These are phyloP conservation scores for Alloteropsis angusta DNA, from an alignment of 202 grass and related monocot genomes.

Conservation along the genomic window DNA sequence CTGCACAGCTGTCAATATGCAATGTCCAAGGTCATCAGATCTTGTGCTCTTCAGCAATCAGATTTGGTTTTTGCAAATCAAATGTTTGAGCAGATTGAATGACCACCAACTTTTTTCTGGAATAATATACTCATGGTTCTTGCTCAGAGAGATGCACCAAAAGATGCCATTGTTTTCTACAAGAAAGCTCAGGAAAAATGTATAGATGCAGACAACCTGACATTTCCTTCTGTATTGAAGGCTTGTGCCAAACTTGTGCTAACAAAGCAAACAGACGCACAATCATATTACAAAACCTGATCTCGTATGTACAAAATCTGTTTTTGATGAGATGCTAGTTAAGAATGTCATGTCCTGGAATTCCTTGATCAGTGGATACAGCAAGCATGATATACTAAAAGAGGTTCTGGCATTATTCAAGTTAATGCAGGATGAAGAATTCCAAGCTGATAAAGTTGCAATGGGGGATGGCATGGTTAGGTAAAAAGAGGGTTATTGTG, in stretches of 20 bases:
- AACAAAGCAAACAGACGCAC: slow-evolving; percentile 29
- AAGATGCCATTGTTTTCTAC: slow-evolving; percentile 34
- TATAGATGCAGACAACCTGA: slow-evolving; percentile 32
- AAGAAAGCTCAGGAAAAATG: slow-evolving; percentile 23
- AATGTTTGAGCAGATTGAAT: slow-evolving; percentile 41
- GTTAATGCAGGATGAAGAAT: slow-evolving; percentile 25
- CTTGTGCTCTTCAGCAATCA: slow-evolving; percentile 29
- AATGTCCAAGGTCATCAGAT: slow-evolving; percentile 44
- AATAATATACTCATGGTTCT: slow-evolving; percentile 43
- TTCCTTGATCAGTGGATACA: slow-evolving; percentile 41
- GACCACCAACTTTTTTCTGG: slow-evolving; percentile 36
- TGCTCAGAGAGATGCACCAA: slow-evolving; percentile 36
- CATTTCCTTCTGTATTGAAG: slow-evolving; percentile 39
- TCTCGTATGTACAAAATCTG: slow-evolving; percentile 22
- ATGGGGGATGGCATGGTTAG: slow-evolving; percentile 35
- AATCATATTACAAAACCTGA: slow-evolving; percentile 38
- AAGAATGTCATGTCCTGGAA: slow-evolving; percentile 58
- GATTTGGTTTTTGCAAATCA: slow-evolving; percentile 29
- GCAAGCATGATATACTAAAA: slow-evolving; percentile 4
- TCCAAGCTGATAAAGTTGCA: slow-evolving; percentile 41
- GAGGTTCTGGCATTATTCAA: slow-evolving; percentile 27
- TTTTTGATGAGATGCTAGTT: slow-evolving; percentile 41
- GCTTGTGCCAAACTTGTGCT: slow-evolving; percentile 32
- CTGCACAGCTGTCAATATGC: slow-evolving; percentile 25
- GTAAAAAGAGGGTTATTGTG: slow-evolving; percentile 26